Percentiles rank a stretch among this genome's conserved stretches.
phyloP scores from a whole-genome alignment of 1,284 basidiomycete genomes.

The Leucoagaricus sp. region DNA sequence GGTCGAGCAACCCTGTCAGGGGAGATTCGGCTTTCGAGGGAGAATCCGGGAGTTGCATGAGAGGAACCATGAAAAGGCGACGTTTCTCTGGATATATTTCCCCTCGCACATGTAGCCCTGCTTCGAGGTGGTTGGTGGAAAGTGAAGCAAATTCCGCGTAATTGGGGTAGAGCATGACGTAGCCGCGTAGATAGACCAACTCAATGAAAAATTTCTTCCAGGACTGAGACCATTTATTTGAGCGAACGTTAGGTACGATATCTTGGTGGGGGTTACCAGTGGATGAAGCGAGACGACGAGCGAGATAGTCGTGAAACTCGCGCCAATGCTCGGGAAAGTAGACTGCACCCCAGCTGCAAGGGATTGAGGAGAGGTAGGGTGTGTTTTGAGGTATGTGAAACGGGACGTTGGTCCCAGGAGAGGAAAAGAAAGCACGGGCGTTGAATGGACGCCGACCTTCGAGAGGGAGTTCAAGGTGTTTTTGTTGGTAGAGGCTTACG shows the following conservation, averaged over 20 bases:
- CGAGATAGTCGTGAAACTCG: constrained; percentile 78
- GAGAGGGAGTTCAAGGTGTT: constrained; percentile 70
- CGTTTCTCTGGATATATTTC: constrained; percentile 58
- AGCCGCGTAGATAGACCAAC: constrained; percentile 75
- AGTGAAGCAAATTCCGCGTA: constrained; percentile 68
- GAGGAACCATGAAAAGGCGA: constrained; percentile 63
- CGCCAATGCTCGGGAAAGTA: constrained; percentile 87
- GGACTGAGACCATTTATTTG: constrained; percentile 76
- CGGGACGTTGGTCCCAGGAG: too few species aligned
- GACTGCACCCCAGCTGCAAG: constrained; percentile 88
- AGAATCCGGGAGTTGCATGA: constrained; percentile 51
- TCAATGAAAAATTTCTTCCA: constrained; percentile 92
- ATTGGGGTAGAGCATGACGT: constrained; percentile 87
- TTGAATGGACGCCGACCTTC: constrained; percentile 71
- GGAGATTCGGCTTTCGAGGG: background rate
- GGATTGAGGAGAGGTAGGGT: constrained; percentile 81
- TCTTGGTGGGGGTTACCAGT: background rate
- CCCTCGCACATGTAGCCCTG: constrained; percentile 72
- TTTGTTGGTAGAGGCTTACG: constrained; percentile 83
- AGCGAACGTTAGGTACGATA: constrained; percentile 72
- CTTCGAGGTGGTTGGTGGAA: constrained; percentile 84
- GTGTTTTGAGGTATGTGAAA: constrained; percentile 46
- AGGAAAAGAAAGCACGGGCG: constrained; percentile 56
- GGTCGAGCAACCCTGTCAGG: constrained; percentile 47
- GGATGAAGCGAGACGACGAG: constrained; percentile 46